Base-by-base conservation (phyloP, 192 early-diverging fungal species). In the Gonapodya sp. region DNA sequence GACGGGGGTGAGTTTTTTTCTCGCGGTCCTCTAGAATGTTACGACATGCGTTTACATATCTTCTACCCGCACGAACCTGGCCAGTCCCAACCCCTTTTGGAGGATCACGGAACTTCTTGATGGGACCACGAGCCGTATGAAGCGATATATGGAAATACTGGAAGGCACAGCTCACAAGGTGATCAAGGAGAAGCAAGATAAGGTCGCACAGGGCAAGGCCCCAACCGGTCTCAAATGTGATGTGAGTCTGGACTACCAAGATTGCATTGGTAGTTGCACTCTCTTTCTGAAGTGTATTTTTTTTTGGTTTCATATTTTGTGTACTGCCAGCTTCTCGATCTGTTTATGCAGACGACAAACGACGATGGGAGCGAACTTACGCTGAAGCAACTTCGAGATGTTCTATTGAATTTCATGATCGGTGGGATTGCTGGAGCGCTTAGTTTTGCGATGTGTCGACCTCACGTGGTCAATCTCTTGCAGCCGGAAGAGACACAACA, bases 401-500 rank as follows among this genome's bases (percentile, higher is more conserved):
- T 87, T 36, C 80, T 88, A 32, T 73, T 89, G 33, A 90, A 86
- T 83, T 86, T 90, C 36, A 80, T 82, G 35, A 1, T 82, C 31
- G 79, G 34, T 34, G 83, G 82, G 73, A 64, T n/a, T n/a, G 72
- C 34, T 37, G 79, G 8, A 8, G 8, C 24, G 46, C 8, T 64
- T 64, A n/a, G n/a, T n/a, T n/a, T n/a, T n/a, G n/a, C n/a, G n/a
- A n/a, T n/a, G n/a, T n/a, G n/a, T n/a, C n/a, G n/a, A n/a, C n/a
- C n/a, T n/a, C n/a, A n/a, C n/a, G n/a, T n/a, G n/a, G n/a, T n/a
- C n/a, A n/a, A n/a, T 64, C 24, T 24, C 8, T 64, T 64, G 46
- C 8, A 64, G 82, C 84, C 79, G 89, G 90, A 81, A 85, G 91
- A 81, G 86, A 91, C 84, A 86, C 90, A 36, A 90, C 91, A 37